phyloP scores from a whole-genome alignment of 2,329 filamentous ascomycete species.

The Chaetomiaceae sp. region DNA sequence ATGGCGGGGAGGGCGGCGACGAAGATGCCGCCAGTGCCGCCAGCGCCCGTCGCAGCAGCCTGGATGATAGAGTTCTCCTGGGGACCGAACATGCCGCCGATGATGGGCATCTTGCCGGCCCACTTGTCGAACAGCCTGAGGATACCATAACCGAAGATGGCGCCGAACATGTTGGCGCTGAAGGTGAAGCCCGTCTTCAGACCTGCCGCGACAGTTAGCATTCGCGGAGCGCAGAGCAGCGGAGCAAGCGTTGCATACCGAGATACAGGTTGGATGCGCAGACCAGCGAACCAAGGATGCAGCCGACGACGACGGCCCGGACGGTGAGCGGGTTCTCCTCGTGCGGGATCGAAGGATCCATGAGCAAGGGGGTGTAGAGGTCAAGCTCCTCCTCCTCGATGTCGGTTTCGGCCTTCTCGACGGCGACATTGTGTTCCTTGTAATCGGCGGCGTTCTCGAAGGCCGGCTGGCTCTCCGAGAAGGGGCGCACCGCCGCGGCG shows the following conservation, averaged over 20 bases:
- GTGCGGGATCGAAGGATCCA: conserved; percentile 32
- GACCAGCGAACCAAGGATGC: conserved; percentile 48
- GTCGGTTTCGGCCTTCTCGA: conserved; percentile 28
- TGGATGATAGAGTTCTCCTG: conserved; percentile 48
- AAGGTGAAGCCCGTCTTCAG: conserved; percentile 45
- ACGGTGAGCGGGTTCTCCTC: conserved; percentile 44
- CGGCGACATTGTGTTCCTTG: conserved; percentile 23
- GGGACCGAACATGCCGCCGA: conserved; percentile 51
- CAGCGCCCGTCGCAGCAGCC: conserved; percentile 47
- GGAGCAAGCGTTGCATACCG: conserved; percentile 35
- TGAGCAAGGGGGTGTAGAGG: conserved; percentile 37
- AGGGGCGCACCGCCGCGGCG: conserved; percentile 21
- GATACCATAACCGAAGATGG: conserved; percentile 53
- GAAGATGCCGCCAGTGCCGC: conserved; percentile 50
- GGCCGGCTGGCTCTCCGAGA: conserved; percentile 25
- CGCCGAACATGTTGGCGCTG: conserved; percentile 40
- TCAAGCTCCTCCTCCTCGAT: conserved; percentile 32
- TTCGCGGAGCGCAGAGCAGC: too few species aligned
- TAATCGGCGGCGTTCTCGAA: conserved; percentile 20
- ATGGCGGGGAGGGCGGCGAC: conserved; percentile 52
- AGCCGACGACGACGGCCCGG: conserved; percentile 48
- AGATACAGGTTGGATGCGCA: conserved; percentile 56
- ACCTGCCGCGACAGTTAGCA: conserved; percentile 27
- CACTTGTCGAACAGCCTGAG: conserved; percentile 44
- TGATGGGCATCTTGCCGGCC: conserved; percentile 41